Evolutionary conservation across 73 alveolate genomes (phyloP).

Genomic region (Paramecium octaurelia): DNA sequence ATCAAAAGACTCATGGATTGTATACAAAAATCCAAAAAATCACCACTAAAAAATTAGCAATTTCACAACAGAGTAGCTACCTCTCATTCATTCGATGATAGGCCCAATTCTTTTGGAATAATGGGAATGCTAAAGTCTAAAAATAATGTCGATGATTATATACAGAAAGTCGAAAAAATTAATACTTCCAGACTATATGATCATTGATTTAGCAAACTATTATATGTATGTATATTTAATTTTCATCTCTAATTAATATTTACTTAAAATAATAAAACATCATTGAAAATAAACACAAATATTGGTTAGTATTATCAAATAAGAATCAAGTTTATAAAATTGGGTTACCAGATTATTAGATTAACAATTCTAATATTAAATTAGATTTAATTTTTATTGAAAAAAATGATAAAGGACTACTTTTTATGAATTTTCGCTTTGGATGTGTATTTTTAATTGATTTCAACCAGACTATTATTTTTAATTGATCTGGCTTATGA

Average conservation of each 20-base stretch:
- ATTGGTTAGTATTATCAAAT: no score
- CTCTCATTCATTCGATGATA: slow-evolving; percentile 2
- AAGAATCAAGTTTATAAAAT: not conserved
- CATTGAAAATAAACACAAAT: not conserved
- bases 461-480: no score
- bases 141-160: slow-evolving; percentile 4
- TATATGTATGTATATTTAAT: not conserved
- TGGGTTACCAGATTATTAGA: no score
- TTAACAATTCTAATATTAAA: no score
- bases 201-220: not conserved
- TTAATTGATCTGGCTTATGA: no score
- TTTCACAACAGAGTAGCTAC: not conserved
- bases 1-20: not conserved
- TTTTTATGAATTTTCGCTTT: no score
- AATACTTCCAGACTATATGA: slow-evolving; percentile 29
- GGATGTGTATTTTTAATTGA: no score
- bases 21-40: not conserved
- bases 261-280: not conserved
- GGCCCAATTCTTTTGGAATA: not conserved
- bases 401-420: no score
- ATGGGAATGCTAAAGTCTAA: not conserved
- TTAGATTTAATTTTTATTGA: no score
- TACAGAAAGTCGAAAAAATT: not conserved
- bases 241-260: not conserved
- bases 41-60: not conserved